phyloP scores from a whole-genome alignment of 805 yeast species.

The Saccharomyces mikatae region DNA sequence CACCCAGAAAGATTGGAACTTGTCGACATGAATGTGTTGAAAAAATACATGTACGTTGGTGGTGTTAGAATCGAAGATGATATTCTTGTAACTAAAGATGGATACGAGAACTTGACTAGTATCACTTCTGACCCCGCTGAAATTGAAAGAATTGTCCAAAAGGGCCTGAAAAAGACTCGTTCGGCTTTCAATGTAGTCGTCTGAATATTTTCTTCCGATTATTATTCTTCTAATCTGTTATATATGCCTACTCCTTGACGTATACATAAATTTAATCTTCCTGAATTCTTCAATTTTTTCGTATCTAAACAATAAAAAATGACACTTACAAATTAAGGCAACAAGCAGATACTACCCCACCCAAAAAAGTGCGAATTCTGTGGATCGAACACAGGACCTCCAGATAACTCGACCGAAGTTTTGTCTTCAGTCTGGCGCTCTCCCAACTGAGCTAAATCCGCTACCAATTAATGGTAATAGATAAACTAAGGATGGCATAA shows the following conservation, averaged over 20 bases:
- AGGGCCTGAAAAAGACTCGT: slow-evolving; percentile 56
- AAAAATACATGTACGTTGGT: slow-evolving; percentile 82
- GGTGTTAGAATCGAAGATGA: slow-evolving; percentile 97
- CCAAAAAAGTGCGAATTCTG: slow-evolving; percentile 54
- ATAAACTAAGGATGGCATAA: no score
- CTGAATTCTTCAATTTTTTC: not conserved
- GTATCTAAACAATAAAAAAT: not conserved
- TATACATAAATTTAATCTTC: not conserved
- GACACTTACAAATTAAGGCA: not conserved
- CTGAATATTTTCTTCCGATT: slow-evolving; percentile 10
- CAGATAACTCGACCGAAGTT: slow-evolving; percentile 35
- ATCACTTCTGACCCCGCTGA: slow-evolving; percentile 83
- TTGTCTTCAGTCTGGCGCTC: slow-evolving; percentile 38
- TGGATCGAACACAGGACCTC: slow-evolving; percentile 88
- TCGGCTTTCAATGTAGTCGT: slow-evolving; percentile 54
- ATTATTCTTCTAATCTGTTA: not conserved
- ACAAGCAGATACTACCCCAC: slow-evolving; percentile 12
- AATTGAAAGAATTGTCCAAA: slow-evolving; percentile 64
- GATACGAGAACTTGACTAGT: slow-evolving; percentile 72
- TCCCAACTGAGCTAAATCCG: slow-evolving; percentile 40
- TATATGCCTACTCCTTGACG: not conserved
- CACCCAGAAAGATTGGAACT: slow-evolving; percentile 41
- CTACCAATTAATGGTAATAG: slow-evolving; percentile 7
- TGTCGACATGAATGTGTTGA: slow-evolving; percentile 57
- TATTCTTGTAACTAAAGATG: slow-evolving; percentile 64